Conservation (phyloP, 192 early-diverging fungal genomes). For the Obelidium mucronatum region DNA sequence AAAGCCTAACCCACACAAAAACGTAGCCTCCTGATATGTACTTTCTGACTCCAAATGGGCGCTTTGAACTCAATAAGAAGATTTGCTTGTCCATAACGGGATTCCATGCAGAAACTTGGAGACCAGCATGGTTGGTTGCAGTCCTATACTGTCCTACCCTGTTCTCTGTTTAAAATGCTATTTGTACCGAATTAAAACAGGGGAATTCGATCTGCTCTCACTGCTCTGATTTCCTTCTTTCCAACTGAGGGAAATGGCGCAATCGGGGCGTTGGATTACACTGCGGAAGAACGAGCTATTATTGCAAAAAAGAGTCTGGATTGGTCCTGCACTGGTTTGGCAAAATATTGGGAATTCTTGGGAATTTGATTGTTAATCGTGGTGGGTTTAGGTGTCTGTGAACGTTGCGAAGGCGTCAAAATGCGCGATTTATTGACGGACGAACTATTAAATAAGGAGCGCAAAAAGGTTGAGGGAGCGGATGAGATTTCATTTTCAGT, state of each 20-base stretch:
- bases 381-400: not conserved
- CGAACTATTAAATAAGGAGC: not conserved
- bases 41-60: slow-evolving; percentile 66
- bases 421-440: slow-evolving; percentile 25
- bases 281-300: slow-evolving; percentile 67
- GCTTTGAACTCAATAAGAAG: slow-evolving; percentile 93
- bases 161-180: not conserved
- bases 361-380: not conserved
- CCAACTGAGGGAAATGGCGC: slow-evolving; percentile 84
- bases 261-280: slow-evolving; percentile 79
- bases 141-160: not conserved
- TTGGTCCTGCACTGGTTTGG: slow-evolving; percentile 48
- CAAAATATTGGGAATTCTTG: not conserved
- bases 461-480: slow-evolving; percentile 31
- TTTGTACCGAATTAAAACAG: not conserved
- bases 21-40: slow-evolving; percentile 56
- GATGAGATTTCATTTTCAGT: slow-evolving; percentile 21
- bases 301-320: slow-evolving; percentile 65
- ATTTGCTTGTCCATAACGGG: slow-evolving; percentile 94
- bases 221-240: slow-evolving; percentile 89
- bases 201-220: slow-evolving; percentile 88
- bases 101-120: slow-evolving; percentile 95
- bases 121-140: slow-evolving; percentile 81
- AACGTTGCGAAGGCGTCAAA: slow-evolving; percentile 25
- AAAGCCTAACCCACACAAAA: not conserved